phyloP scores from a whole-genome alignment of 129 eudicot species.

The Saposhnikovia divaricata region DNA sequence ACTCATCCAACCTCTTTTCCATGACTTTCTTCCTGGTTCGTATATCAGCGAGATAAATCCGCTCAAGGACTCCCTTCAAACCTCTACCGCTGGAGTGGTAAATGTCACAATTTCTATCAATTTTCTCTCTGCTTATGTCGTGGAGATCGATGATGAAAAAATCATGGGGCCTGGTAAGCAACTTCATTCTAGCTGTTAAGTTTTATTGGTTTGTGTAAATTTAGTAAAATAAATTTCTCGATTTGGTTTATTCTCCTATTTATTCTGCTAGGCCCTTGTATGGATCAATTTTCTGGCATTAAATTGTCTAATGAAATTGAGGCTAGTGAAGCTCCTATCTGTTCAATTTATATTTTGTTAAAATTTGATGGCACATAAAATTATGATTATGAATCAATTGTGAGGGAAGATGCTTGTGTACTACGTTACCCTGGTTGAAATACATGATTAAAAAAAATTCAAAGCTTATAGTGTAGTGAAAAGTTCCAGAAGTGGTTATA shows the following conservation, averaged over 20 bases:
- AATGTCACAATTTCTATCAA: conserved; percentile 61
- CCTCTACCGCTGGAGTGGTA: conserved; percentile 54
- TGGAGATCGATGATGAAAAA: conserved; percentile 69
- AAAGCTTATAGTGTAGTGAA: neutral
- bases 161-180: conserved; percentile 74
- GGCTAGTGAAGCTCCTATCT: neutral
- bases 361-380: neutral
- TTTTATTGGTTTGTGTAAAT: neutral
- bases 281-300: neutral
- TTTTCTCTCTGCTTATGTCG: conserved; percentile 65
- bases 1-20: conserved; percentile 88
- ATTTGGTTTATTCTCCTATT: neutral
- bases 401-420: neutral
- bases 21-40: conserved; percentile 84
- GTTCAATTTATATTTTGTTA: neutral
- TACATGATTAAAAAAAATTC: too few species aligned
- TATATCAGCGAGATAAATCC: conserved; percentile 45
- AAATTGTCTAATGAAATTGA: neutral
- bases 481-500: neutral
- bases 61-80: conserved; percentile 55
- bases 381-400: neutral
- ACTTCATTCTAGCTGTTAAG: neutral
- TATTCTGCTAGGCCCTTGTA: neutral
- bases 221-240: neutral
- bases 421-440: too few species aligned